Base-by-base conservation (phyloP, 2,329 filamentous ascomycete genomes). In the Claviceps sp. region DNA sequence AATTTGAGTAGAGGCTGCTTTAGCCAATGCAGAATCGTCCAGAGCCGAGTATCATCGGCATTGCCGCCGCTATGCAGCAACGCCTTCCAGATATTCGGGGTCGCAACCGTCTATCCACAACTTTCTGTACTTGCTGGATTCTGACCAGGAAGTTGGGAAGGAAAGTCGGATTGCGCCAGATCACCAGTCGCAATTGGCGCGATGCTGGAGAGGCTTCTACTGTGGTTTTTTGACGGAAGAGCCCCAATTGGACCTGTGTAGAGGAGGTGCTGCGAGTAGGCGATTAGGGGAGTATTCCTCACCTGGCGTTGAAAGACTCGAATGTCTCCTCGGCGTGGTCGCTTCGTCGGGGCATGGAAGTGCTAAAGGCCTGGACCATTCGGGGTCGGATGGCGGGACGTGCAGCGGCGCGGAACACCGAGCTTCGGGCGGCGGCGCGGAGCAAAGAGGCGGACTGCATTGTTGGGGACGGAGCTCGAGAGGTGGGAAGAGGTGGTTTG, bases 261-360 rank as follows among this genome's bases (percentile, higher is more conserved):
- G 26, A 46, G 16, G 14, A 29, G 16, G 9, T 22, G 26, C 20
- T 36, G 14, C 3, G 45, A 47, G 16, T 4, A 5, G 29, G 29
- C 26, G 17, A 45, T 37, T 47, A 47, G 14, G 14, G 46, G 39
- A 14, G 26, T 47, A 13, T 36, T 64, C 64, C 78, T 73, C 87
- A 98, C 93, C 93, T 90, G 64, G 89, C 86, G 73, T 87, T 89
- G 74, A 98, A 98, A 77, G 97, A 90, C 78, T 98, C 93, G 64
- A 95, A 98, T 65, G 86, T 95, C 83, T 98, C 93, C 73, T 98
- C 93, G 67, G 84, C 80, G 72, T 95, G 87, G 66, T 78, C 73
- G 66, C 69, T 69, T 61, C 71, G 73, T 66, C 76, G 70, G 65
- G 75, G 66, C 61, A 72, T 67, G 56, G 74, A 76, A 66, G 80